Conservation (phyloP, 2,329 filamentous ascomycete genomes). For the Zasmidium citrigriseum region DNA sequence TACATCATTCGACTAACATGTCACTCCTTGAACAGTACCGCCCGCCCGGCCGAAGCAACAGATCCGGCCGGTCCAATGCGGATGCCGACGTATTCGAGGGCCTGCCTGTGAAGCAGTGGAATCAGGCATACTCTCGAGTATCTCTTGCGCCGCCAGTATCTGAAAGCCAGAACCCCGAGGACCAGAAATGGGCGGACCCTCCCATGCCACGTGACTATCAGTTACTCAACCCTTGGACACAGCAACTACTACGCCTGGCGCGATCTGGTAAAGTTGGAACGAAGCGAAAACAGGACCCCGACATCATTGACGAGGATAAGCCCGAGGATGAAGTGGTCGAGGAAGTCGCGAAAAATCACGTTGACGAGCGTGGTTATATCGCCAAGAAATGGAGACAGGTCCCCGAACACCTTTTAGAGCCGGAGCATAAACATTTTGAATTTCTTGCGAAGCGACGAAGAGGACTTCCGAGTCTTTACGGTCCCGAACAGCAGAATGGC, state of each 20-base stretch:
- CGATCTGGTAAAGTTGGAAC: slow-evolving; percentile 62
- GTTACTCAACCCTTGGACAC: slow-evolving; percentile 74
- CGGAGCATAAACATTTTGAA: slow-evolving; percentile 54
- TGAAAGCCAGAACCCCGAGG: slow-evolving; percentile 29
- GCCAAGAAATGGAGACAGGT: slow-evolving; percentile 60
- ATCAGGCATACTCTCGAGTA: slow-evolving; percentile 49
- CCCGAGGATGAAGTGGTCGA: slow-evolving; percentile 40
- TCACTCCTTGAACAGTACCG: slow-evolving; percentile 49
- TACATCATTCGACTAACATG: slow-evolving; percentile 17
- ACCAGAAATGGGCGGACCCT: slow-evolving; percentile 76
- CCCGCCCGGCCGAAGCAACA: slow-evolving; percentile 58
- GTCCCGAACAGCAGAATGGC: slow-evolving; percentile 31
- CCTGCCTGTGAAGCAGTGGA: slow-evolving; percentile 88
- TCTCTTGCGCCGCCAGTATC: slow-evolving; percentile 34
- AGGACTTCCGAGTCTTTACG: slow-evolving; percentile 58
- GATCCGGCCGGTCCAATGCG: slow-evolving; percentile 57
- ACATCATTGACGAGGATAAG: slow-evolving; percentile 62
- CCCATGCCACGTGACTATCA: slow-evolving; percentile 87
- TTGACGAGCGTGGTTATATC: slow-evolving; percentile 51
- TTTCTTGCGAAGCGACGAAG: slow-evolving; percentile 64
- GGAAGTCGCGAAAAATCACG: slow-evolving; percentile 44
- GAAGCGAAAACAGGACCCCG: slow-evolving; percentile 65
- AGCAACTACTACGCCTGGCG: slow-evolving; percentile 78
- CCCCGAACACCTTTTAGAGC: slow-evolving; percentile 57
- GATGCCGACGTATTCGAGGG: slow-evolving; percentile 71